A percentile compares a stretch with the other conserved stretches of the same genome.
Evolutionary conservation across 345 rosid genomes (phyloP).

Genomic region (Brassica rapa): DNA sequence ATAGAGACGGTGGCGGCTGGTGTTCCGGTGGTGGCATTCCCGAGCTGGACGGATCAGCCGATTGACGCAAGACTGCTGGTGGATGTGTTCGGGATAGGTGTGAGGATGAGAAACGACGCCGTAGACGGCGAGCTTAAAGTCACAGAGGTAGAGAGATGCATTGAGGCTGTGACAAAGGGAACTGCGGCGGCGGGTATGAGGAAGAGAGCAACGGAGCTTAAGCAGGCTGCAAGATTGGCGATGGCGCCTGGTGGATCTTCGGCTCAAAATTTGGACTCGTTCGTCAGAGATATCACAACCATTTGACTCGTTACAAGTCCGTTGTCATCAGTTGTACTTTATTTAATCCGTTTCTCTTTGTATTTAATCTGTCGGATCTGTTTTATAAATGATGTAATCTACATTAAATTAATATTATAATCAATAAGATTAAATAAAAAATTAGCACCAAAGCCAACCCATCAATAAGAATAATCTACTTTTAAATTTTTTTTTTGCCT

Average conservation of each 20-base stretch:
- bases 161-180: constrained; percentile 43
- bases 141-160: constrained; percentile 49
- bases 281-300: constrained; percentile 40
- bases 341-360: background rate
- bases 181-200: constrained; percentile 30
- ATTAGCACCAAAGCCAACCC: background rate
- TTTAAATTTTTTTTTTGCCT: too few relatives aligned
- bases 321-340: background rate
- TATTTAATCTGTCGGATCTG: background rate
- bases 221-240: constrained; percentile 41
- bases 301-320: background rate
- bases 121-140: constrained; percentile 38
- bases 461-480: too few relatives aligned
- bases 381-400: background rate
- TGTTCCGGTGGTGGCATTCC: constrained; percentile 54
- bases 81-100: constrained; percentile 51
- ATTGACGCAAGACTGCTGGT: constrained; percentile 40
- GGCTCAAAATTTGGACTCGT: constrained; percentile 38
- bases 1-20: constrained; percentile 48
- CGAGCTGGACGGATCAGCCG: constrained; percentile 49
- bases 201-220: constrained; percentile 46
- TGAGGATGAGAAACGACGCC: constrained; percentile 42
- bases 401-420: too few relatives aligned
- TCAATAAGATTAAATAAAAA: background rate
- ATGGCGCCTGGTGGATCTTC: constrained; percentile 48